Percentiles rank a stretch among this genome's conserved stretches.
Conservation (phyloP, 2,329 filamentous ascomycete genomes). For the Aspergillus sp. region DNA sequence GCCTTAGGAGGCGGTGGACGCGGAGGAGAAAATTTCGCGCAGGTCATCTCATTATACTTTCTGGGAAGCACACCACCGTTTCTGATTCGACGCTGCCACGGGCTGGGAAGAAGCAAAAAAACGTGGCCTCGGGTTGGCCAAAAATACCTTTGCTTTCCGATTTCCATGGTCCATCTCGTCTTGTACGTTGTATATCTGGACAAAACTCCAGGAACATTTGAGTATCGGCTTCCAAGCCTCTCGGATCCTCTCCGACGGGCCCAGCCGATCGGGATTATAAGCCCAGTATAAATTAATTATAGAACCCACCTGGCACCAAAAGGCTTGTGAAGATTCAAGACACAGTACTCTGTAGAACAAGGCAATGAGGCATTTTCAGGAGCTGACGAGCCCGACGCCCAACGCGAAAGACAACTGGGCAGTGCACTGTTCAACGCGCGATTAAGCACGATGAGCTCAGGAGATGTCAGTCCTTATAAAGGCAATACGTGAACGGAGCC, state of each 20-base stretch:
- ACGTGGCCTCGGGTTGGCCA: background rate
- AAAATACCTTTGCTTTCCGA: background rate
- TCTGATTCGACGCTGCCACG: slow-evolving; percentile 7
- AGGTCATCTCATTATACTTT: slow-evolving; percentile 7
- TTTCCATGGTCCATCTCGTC: background rate
- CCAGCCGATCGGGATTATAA: slow-evolving; percentile 7
- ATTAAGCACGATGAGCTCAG: background rate
- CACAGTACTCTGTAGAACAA: background rate
- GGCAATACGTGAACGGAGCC: background rate
- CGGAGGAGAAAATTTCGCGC: background rate
- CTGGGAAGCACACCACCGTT: background rate
- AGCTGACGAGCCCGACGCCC: slow-evolving; percentile 5
- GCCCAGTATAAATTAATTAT: background rate
- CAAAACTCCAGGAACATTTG: background rate
- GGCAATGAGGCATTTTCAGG: slow-evolving; percentile 13
- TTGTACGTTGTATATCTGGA: background rate
- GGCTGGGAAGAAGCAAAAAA: slow-evolving; percentile 12
- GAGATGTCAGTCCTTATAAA: background rate
- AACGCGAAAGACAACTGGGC: background rate
- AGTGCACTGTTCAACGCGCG: background rate
- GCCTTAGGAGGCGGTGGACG: slow-evolving; percentile 3
- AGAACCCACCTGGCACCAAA: background rate
- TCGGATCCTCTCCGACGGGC: slow-evolving; percentile 6
- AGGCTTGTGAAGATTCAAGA: background rate
- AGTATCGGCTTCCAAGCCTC: slow-evolving; percentile 1